Percentiles rank a stretch among this genome's conserved stretches.
phyloP scores from a whole-genome alignment of 1,284 basidiomycete genomes.

The Gastroboletus turbinatus region DNA sequence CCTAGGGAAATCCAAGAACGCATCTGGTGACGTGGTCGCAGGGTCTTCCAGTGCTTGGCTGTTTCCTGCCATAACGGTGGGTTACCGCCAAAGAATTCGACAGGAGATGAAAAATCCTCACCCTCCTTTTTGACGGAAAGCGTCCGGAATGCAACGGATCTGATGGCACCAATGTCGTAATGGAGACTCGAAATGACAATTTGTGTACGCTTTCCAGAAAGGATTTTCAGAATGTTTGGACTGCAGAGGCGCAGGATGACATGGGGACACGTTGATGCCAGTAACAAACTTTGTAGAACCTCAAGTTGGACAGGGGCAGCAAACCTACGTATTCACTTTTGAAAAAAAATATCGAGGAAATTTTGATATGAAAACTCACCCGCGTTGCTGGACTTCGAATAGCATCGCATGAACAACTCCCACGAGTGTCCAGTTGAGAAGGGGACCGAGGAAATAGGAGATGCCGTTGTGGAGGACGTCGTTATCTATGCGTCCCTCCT shows the following conservation, averaged over 20 bases:
- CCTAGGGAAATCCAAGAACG: conserved; percentile 47
- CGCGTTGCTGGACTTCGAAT: conserved; percentile 55
- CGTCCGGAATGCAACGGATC: conserved; percentile 43
- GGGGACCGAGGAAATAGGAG: conserved; percentile 69
- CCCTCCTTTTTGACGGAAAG: conserved; percentile 42
- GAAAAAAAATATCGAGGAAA: neutral
- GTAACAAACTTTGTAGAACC: conserved; percentile 63
- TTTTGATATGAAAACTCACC: conserved; percentile 41
- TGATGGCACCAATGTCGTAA: conserved; percentile 44
- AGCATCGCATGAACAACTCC: conserved; percentile 66
- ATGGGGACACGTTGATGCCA: conserved; percentile 61
- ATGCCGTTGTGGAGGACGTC: conserved; percentile 71
- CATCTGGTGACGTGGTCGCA: conserved; percentile 20
- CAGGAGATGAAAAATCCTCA: conserved; percentile 4
- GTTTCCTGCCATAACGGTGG: conserved; percentile 10
- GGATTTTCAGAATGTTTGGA: conserved; percentile 50
- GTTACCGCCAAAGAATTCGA: conserved; percentile 1
- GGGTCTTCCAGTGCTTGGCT: conserved; percentile 17
- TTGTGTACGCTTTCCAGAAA: conserved; percentile 43
- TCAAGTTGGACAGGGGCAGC: conserved; percentile 49
- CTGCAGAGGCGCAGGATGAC: conserved; percentile 66
- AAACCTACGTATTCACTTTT: conserved; percentile 29
- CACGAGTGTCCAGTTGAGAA: conserved; percentile 77
- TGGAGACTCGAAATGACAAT: conserved; percentile 28
- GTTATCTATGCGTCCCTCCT: conserved; percentile 56